Base-by-base conservation (phyloP, 2,329 filamentous ascomycete species). In the Diaporthe nobilis region DNA sequence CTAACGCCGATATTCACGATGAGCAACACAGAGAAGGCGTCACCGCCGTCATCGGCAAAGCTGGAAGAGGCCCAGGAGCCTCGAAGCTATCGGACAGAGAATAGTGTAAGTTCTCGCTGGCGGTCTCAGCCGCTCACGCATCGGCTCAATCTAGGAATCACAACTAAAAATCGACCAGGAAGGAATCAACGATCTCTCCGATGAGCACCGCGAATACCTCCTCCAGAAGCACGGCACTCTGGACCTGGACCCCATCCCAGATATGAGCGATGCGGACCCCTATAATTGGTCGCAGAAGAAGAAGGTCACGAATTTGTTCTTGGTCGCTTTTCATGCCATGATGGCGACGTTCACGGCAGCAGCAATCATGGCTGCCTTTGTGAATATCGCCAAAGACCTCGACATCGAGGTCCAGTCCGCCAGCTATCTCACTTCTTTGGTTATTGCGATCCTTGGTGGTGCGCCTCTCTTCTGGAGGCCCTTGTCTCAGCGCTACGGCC, bases 391-490 rank as follows among this genome's bases (percentile, higher is more conserved):
- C 2, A 81, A 83, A 42, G 89, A 91, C 61, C 81, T 91, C 2
- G 82, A 82, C 25, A 85, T 88, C 53, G 85, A 83, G 15, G 80
- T 92, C 1, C 88, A 89, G 70, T 81, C 82, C 2, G 84, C 88
- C 0, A 87, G 85, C 3, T 92, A 91, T 78, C 83, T 92, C 20
- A 90, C 88, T 0, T 89, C 88, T 0, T 81, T 90, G n/a, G 86
- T 88, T 74, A 91, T 91, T 68, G 87, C 86, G 7, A 85, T 91
- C 15, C 82, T 91, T 0, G 89, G 89, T 13, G 86, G 83, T 22
- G 87, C 86, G 0, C 89, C 90, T 0, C 81, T 92, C 1, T 85
- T 92, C 78, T 92, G 90, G 90, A 86, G 87, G 53, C 90, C 90
- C 0, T 80, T 92, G 1, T 87, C 89, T 0, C 86, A 88, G 55